phyloP scores from a whole-genome alignment of 306 rosid species.

The Prunus armeniaca region DNA sequence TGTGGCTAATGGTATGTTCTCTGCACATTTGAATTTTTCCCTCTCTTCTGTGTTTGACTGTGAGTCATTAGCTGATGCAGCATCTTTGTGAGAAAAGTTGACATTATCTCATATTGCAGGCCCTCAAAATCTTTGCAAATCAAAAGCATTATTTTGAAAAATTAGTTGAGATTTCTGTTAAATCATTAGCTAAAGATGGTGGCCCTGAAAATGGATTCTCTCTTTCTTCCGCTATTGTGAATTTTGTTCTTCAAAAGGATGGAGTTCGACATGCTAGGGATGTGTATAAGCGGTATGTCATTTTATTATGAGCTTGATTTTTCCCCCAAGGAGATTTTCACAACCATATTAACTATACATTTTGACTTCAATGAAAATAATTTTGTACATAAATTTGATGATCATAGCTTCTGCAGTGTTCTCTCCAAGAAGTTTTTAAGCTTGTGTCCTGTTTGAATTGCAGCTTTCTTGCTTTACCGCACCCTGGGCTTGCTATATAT shows the following conservation, averaged over 20 bases:
- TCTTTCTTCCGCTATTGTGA: slow-evolving; percentile 63
- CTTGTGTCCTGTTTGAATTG: slow-evolving; percentile 25
- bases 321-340: slow-evolving; percentile 7
- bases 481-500: slow-evolving; percentile 71
- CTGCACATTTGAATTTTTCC: neutral
- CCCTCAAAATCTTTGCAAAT: slow-evolving; percentile 61
- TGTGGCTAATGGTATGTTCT: slow-evolving; percentile 78
- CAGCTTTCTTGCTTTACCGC: slow-evolving; percentile 83
- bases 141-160: slow-evolving; percentile 57
- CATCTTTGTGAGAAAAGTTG: neutral
- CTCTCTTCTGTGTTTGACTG: neutral
- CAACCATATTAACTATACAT: neutral
- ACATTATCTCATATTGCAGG: slow-evolving; percentile 44
- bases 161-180: slow-evolving; percentile 65
- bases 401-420: slow-evolving; percentile 12
- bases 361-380: neutral
- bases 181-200: slow-evolving; percentile 53
- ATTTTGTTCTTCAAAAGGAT: slow-evolving; percentile 65
- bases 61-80: neutral
- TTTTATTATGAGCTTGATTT: neutral
- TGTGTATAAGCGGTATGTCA: slow-evolving; percentile 67
- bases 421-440: neutral
- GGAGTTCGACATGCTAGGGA: slow-evolving; percentile 75
- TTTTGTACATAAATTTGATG: neutral
- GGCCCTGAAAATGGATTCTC: slow-evolving; percentile 84